Evolutionary conservation across 2,329 filamentous ascomycete species (phyloP).

Genomic region (Pestalotiopsis sp.): DNA sequence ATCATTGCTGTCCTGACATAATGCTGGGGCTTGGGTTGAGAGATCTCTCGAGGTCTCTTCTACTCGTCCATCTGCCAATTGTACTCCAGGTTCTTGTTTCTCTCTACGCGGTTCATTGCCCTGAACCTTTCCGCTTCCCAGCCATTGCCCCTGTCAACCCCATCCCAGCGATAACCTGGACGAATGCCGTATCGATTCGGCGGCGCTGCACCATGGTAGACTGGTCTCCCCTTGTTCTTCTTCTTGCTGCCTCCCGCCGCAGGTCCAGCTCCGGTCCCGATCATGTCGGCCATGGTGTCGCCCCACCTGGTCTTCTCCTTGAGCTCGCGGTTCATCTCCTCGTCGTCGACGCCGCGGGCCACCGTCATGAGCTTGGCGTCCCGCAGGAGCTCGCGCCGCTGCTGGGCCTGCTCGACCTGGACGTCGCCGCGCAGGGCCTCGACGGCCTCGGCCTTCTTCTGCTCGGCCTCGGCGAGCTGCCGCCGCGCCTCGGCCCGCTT

Average conservation of each 20-base stretch:
- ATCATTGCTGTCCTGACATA: not conserved
- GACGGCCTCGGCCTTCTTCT: conserved; percentile 70
- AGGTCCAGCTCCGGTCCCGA: conserved; percentile 50
- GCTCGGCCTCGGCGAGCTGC: conserved; percentile 66
- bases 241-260: conserved; percentile 23
- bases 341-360: conserved; percentile 81
- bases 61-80: conserved; percentile 96
- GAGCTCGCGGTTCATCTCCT: conserved; percentile 81
- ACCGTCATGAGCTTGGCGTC: conserved; percentile 84
- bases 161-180: conserved; percentile 95
- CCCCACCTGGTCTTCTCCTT: conserved; percentile 83
- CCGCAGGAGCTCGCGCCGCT: conserved; percentile 67
- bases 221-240: conserved; percentile 53
- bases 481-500: conserved; percentile 84
- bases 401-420: conserved; percentile 70
- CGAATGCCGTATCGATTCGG: conserved; percentile 94
- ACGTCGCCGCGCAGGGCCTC: conserved; percentile 83
- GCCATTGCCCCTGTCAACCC: conserved; percentile 89
- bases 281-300: conserved; percentile 85
- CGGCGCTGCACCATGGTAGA: conserved; percentile 78
- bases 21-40: not conserved
- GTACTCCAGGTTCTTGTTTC: conserved; percentile 82
- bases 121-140: conserved; percentile 95
- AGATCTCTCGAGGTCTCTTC: not conserved
- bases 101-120: conserved; percentile 75